phyloP scores from a whole-genome alignment of 257 asterid species.

The Handroanthus guayacan region DNA sequence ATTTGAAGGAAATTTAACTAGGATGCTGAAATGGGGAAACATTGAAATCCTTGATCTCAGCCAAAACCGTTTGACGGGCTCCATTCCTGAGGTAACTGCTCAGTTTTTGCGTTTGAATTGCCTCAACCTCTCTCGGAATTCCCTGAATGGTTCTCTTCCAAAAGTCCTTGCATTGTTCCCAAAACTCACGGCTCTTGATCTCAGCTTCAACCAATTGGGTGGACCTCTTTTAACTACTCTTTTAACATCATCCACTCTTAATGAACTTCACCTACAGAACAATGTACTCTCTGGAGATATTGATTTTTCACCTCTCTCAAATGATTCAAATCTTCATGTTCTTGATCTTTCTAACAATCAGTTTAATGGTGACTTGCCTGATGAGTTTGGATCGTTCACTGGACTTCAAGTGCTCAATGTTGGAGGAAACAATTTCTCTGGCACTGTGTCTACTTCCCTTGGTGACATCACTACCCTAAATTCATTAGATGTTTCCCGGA shows the following conservation, averaged over 20 bases:
- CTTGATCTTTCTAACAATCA: conserved; percentile 80
- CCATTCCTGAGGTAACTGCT: conserved; percentile 77
- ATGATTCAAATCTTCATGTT: conserved; percentile 54
- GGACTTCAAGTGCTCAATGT: conserved; percentile 66
- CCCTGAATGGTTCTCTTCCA: conserved; percentile 71
- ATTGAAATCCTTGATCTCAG: conserved; percentile 87
- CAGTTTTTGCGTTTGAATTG: conserved; percentile 79
- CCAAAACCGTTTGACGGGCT: conserved; percentile 71
- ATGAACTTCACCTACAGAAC: conserved; percentile 77
- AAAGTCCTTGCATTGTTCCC: conserved; percentile 66
- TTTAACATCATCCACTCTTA: conserved; percentile 66
- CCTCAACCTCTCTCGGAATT: conserved; percentile 79
- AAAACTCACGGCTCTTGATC: conserved; percentile 73
- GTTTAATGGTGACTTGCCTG: conserved; percentile 66
- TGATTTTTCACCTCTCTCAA: conserved; percentile 59
- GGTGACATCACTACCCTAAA: conserved; percentile 55
- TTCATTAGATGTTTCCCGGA: conserved; percentile 68
- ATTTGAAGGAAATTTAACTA: conserved; percentile 72
- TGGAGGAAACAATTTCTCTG: conserved; percentile 79
- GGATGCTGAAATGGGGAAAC: conserved; percentile 85
- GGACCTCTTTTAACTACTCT: conserved; percentile 73
- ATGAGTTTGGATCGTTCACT: conserved; percentile 63
- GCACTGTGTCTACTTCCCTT: conserved; percentile 69
- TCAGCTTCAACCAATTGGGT: conserved; percentile 77
- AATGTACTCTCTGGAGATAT: conserved; percentile 67